Base-by-base conservation (phyloP, 345 rosid genomes). In the Viola odorata region DNA sequence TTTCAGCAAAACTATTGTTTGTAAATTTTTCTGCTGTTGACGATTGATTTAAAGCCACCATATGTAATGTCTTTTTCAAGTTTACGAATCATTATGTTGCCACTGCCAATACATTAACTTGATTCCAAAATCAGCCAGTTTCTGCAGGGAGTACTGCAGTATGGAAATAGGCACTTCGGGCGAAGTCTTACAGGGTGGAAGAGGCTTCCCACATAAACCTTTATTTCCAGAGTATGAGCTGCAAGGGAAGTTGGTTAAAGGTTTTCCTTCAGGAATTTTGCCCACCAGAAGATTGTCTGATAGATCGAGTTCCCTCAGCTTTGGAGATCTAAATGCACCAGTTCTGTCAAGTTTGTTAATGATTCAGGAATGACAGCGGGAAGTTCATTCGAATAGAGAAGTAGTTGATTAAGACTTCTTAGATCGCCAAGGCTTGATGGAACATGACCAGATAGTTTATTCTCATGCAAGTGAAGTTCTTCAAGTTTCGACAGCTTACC, bases 141-240 rank as follows among this genome's bases (percentile, higher is more conserved):
- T 12, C 50, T 0, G 0, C 5, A n/a, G 12, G 13, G 12, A 47
- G 50, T 5, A 47, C 11, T 10, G 13, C 50, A 47, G 50, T 47
- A 47, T 47, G 6, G 36, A 15, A 51, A 6, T 23, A 12, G 39
- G 32, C 32, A 23, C 32, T 23, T 45, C 15, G 39, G 23, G 41
- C 17, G 3, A 62, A 61, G 38, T 53, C 68, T 58, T 70, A 54
- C 85, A 83, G 12, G 84, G 82, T 62, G 61, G 5, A 32, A 81
- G 85, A 13, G 88, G 85, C 54, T 77, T 78, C 62, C 85, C 88
- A 10, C 88, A 83, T 68, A 84, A 73, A 32, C 79, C 88, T 73
- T 23, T 71, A 75, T 78, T 84, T 57, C 88, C 82, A 3, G 73
- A 54, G 58, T 69, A 84, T 14, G 77, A 70, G 53, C 81, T 78